Percentiles rank a stretch among this genome's conserved stretches.
Conservation (phyloP, 768 basidiomycete genomes). For the Pseudohyphozyma bogoriensis region DNA sequence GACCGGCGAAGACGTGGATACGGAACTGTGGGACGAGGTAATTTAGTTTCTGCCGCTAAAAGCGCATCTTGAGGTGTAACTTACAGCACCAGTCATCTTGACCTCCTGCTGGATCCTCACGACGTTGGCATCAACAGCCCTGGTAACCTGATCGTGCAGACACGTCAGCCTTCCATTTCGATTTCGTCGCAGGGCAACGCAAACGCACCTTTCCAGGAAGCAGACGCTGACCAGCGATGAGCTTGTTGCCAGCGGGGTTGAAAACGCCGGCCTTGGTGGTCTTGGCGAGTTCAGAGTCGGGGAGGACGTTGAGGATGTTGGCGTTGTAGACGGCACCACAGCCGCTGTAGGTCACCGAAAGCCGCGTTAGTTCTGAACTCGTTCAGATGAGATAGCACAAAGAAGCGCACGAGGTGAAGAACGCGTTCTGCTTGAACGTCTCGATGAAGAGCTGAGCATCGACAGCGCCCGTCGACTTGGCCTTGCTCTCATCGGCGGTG, state of each 20-base stretch:
- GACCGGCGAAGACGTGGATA: slow-evolving; percentile 31
- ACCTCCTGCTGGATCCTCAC: slow-evolving; percentile 34
- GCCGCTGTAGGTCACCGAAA: slow-evolving; percentile 30
- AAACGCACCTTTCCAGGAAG: slow-evolving; percentile 30
- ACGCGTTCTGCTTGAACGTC: slow-evolving; percentile 34
- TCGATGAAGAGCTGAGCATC: slow-evolving; percentile 33
- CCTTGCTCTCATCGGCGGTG: slow-evolving; percentile 22
- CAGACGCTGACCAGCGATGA: slow-evolving; percentile 30
- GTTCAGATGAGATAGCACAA: background rate
- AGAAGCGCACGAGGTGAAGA: slow-evolving; percentile 24
- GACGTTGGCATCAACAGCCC: slow-evolving; percentile 33
- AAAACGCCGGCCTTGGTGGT: slow-evolving; percentile 27
- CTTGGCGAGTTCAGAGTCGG: slow-evolving; percentile 29
- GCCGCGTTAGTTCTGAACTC: background rate
- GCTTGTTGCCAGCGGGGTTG: slow-evolving; percentile 31
- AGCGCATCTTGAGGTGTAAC: background rate
- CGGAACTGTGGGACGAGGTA: background rate
- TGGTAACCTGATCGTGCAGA: too few relatives aligned
- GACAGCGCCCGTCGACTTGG: slow-evolving; percentile 29
- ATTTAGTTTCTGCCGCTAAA: background rate
- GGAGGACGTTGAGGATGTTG: slow-evolving; percentile 31
- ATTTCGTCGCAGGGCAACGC: too few relatives aligned
- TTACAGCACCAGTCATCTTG: slow-evolving; percentile 34
- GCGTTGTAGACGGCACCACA: slow-evolving; percentile 33
- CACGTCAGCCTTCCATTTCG: too few relatives aligned